phyloP scores from a whole-genome alignment of 2,329 filamentous ascomycete species.

The Ophiosphaerella herpotricha region DNA sequence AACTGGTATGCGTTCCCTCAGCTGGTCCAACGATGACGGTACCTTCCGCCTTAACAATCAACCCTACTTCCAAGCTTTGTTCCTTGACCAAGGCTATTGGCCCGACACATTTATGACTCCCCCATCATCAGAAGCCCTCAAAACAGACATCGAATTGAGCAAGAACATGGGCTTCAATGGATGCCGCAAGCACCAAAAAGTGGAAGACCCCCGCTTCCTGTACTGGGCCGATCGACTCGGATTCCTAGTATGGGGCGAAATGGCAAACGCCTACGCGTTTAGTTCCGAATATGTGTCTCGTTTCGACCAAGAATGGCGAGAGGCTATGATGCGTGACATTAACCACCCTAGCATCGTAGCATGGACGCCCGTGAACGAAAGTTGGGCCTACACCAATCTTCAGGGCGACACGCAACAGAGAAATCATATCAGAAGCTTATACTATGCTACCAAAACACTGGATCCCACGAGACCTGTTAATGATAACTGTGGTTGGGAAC shows the following conservation, averaged over 20 bases:
- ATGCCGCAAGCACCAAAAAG: conserved; percentile 68
- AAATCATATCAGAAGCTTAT: conserved; percentile 67
- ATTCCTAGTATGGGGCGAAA: conserved; percentile 68
- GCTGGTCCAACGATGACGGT: conserved; percentile 60
- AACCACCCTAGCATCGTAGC: conserved; percentile 68
- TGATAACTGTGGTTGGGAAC: conserved; percentile 75
- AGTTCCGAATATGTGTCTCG: conserved; percentile 61
- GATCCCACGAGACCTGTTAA: conserved; percentile 69
- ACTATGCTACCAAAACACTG: conserved; percentile 67
- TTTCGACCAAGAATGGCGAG: conserved; percentile 68
- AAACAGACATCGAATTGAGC: conserved; percentile 59
- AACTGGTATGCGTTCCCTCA: conserved; percentile 64
- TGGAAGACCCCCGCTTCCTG: conserved; percentile 64
- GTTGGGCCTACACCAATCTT: conserved; percentile 67
- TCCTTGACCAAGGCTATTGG: conserved; percentile 69
- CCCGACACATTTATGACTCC: conserved; percentile 65
- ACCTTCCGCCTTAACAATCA: conserved; percentile 64
- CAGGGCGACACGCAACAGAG: conserved; percentile 62
- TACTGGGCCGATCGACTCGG: conserved; percentile 66
- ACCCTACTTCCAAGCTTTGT: conserved; percentile 65
- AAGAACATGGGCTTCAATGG: conserved; percentile 69
- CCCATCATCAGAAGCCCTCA: conserved; percentile 53
- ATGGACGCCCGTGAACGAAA: conserved; percentile 70
- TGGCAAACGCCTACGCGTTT: conserved; percentile 69
- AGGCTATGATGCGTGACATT: conserved; percentile 65